Evolutionary conservation across 805 yeast genomes (phyloP), one percentile per base, ranked within the genome.

Genomic region (Cyberlindnera petersonii): DNA sequence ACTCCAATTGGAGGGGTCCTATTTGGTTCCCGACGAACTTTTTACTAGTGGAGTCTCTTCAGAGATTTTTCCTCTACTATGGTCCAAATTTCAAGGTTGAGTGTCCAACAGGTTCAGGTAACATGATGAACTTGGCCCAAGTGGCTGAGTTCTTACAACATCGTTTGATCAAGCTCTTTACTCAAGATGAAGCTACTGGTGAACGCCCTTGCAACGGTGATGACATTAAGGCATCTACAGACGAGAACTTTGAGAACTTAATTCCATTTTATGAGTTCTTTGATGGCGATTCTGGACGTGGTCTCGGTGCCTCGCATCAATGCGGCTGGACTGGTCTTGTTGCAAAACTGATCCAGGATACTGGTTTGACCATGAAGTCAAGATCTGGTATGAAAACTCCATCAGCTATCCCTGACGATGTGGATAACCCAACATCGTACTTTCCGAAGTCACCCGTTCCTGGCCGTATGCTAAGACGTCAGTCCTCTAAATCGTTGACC

Each of bases 1-100:
- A 88, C 60, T 87, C 96, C 17, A 88, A 88, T 63, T 88, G 97
- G 97, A 74, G 97, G 61, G 97, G 97, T 3, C 96, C 97, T 13
- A 87, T 88, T 50, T 88, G 97, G 97, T 87, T 88, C 71, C 95
- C 97, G 16, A 86, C 86, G 10, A 88, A 83, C 55, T 88, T 88
- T 61, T 66, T 88, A 45, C 66, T 88, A 27, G 86, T 88, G 42
- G 97, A 88, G 65, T 78, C 95, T 0, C 68, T 88, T 51, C 93
- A 88, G 63, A 72, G 96, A 52, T 86, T 86, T 61, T 86, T 81
- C 60, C 67, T 88, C 55, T 88, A 87, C 67, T 88, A 87, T 59
- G 97, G 97, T 10, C 79, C 89, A 20, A 81, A 74, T 37, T 74
- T 88, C 56, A 84, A 83, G 61, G 83, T 89, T 35, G 93, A 86